Evolutionary conservation across 2,329 filamentous ascomycete genomes (phyloP).

Genomic region (Aspergillaceae sp.): DNA sequence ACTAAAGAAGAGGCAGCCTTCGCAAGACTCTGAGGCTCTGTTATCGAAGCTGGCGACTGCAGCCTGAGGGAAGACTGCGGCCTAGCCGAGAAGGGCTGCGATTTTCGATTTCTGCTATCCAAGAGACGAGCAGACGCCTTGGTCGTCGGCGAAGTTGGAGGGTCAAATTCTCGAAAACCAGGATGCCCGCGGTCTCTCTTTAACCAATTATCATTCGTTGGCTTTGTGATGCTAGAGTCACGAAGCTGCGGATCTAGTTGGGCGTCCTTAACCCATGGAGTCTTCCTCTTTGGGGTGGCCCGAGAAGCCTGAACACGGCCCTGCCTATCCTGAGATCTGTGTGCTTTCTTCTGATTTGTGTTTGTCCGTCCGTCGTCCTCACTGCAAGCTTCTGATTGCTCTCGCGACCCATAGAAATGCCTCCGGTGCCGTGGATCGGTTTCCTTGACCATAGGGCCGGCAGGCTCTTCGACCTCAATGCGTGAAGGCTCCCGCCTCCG

Average conservation of each 20-base stretch:
- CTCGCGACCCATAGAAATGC: slow-evolving; percentile 8
- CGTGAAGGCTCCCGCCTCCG: slow-evolving; percentile 6
- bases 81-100: no score
- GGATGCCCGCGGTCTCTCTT: slow-evolving; percentile 21
- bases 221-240: slow-evolving; percentile 1
- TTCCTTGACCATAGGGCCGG: slow-evolving; percentile 18
- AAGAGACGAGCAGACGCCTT: slow-evolving; percentile 14
- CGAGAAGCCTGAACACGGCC: slow-evolving; percentile 2
- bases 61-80: no score
- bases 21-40: no score
- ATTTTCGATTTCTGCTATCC: slow-evolving; percentile 6
- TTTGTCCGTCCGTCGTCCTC: background rate
- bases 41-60: no score
- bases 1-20: no score
- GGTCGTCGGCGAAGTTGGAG: slow-evolving; percentile 28
- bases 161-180: slow-evolving; percentile 24
- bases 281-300: slow-evolving; percentile 3
- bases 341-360: background rate
- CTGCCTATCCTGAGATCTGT: background rate
- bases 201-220: slow-evolving; percentile 16
- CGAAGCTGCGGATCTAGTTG: background rate
- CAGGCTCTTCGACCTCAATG: slow-evolving; percentile 2
- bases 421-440: slow-evolving; percentile 18
- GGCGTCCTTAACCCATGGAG: background rate
- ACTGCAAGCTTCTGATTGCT: background rate